Base-by-base conservation (phyloP, 495 filamentous ascomycete species). In the Hypomontagnella submonticulosa region DNA sequence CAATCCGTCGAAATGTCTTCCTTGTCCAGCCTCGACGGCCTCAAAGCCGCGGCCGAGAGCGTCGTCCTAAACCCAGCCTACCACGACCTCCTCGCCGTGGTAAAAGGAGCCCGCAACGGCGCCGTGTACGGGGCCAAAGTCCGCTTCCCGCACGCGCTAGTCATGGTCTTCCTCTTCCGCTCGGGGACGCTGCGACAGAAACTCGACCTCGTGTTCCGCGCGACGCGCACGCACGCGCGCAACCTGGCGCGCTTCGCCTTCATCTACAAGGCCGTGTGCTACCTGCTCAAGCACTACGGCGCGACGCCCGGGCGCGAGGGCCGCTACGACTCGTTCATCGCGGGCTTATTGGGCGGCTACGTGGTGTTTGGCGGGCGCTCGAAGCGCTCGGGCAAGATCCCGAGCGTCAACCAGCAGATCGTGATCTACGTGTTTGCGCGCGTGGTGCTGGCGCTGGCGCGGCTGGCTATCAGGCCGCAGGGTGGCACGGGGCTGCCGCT, bases 81-180 rank as follows among this genome's bases (percentile, higher is more conserved):
- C 76, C 89, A 92, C 57, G 91, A 92, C 67, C 70, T 92, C 51
- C 85, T 99, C 23, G 83, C 90, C 20, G 81, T 99, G 66, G 59
- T 94, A 71, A 99, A 99, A 81, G 91, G 85, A 62, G 87, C 93
- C 47, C 93, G 95, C 76, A 99, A 98, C 89, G 95, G 95, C 75
- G 87, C 92, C 63, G 92, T 97, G 59, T 99, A 98, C 80, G 95
- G 95, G 23, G 88, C 93, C 68, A 99, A 98, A 86, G 92, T 99
- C 75, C 93, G 95, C 65, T 97, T 98, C 82, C 95, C 95, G 69
- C 95, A 99, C 80, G 95, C 95, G 51, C 85, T 99, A 60, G 95
- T 99, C 18, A 99, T 97, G 93, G 89, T 96, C 47, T 86, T 97
- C 66, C 86, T 99, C 49, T 99, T 99, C 81, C 92, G 95, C 59